Base-by-base conservation (phyloP, 495 filamentous ascomycete genomes). In the Xylaria sp. region DNA sequence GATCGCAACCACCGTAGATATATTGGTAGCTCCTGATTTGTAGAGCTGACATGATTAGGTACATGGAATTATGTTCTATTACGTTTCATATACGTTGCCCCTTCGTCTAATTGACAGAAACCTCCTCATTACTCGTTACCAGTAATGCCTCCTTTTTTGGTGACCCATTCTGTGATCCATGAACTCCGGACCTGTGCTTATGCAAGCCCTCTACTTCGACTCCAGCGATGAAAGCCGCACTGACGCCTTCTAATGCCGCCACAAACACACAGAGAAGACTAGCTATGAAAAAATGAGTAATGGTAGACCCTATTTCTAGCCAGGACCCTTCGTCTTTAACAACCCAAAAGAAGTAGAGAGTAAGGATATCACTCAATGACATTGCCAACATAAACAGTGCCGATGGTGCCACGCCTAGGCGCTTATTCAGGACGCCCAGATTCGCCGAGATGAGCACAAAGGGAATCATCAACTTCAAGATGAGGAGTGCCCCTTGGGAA, bases 301-400 rank as follows among this genome's bases (percentile, higher is more conserved):
- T 99, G 1, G 92, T 97, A 41, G 92, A 95, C 59, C 97, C 97
- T 76, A 98, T 99, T 75, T 99, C 97, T 64, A 99, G 82, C 97
- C 97, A 99, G 44, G 90, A 93, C 0, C 97, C 96, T 78, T 98
- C 94, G 77, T 99, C 97, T 67, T 90, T 90, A 8, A 99, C 97
- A 78, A 97, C 91, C 87, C 91, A 99, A 81, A 99, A 99, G 85
- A 99, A 99, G 79, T 96, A 94, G 67, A 99, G 85, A 5, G 97
- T 98, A 75, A 98, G 85, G 57, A 97, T 89, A 79, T 99, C 97
- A 62, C 93, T 93, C 59, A 97, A 88, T 19, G 93, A 91, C 90
- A 97, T 97, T 53, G 97, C 93, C 1, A 97, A 80, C 93, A 97
- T 97, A 83, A 98, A 97, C 29, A 99, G 84, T 21, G 93, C 93